These are phyloP conservation scores for Penicillium sp. DNA, from an alignment of 2,329 filamentous ascomycete species.

Conservation along the genomic window DNA sequence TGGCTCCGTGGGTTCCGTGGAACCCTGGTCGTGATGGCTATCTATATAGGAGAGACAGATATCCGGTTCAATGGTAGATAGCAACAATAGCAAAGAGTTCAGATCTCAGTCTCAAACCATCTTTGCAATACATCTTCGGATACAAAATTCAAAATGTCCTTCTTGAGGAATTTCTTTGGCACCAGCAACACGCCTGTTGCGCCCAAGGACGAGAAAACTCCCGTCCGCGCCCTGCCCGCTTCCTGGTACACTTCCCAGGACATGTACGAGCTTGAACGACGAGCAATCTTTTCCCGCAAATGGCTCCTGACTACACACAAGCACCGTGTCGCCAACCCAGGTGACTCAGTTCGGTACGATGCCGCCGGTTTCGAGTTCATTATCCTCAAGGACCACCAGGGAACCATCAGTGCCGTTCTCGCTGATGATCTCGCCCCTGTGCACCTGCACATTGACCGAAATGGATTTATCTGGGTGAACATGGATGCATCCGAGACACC, in stretches of 20 bases:
- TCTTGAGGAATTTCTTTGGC: slow-evolving; percentile 30
- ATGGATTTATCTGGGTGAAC: slow-evolving; percentile 62
- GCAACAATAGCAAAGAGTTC: slow-evolving; percentile 8
- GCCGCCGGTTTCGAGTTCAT: slow-evolving; percentile 58
- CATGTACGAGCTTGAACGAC: slow-evolving; percentile 52
- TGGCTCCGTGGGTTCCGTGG: slow-evolving; percentile 9
- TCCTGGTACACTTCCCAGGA: slow-evolving; percentile 58
- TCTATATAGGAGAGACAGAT: slow-evolving; percentile 22
- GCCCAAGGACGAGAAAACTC: slow-evolving; percentile 22
- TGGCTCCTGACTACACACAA: slow-evolving; percentile 23
- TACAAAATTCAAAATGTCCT: slow-evolving; percentile 24
- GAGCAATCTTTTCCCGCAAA: slow-evolving; percentile 23
- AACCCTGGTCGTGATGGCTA: slow-evolving; percentile 5
- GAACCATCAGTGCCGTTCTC: slow-evolving; percentile 51
- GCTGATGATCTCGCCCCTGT: slow-evolving; percentile 56
- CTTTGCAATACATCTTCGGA: not conserved
- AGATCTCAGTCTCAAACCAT: not conserved
- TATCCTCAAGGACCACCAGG: slow-evolving; percentile 51
- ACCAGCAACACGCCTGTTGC: slow-evolving; percentile 23
- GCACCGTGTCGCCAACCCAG: slow-evolving; percentile 49
- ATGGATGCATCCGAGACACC: slow-evolving; percentile 49
- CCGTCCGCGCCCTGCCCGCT: slow-evolving; percentile 46
- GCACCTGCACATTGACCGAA: slow-evolving; percentile 55
- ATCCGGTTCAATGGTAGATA: slow-evolving; percentile 10
- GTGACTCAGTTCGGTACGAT: slow-evolving; percentile 57